Conservation (phyloP, 2,329 filamentous ascomycete species). For the Xylaria sp. region DNA sequence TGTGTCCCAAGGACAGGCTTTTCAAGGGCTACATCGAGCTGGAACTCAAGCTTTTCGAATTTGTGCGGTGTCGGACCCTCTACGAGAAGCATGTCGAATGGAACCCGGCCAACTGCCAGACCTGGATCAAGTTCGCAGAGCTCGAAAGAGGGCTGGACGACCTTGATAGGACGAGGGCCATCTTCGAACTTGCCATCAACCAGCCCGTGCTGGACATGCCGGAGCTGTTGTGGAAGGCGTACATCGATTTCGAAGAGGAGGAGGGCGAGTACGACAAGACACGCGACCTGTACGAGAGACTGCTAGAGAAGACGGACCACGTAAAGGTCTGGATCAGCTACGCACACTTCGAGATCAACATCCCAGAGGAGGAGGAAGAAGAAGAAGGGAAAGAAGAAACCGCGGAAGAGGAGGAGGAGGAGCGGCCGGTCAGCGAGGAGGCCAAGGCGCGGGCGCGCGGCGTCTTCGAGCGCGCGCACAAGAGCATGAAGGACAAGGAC, state of each 20-base stretch:
- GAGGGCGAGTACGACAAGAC: slow-evolving; percentile 88
- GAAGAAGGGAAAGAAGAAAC: slow-evolving; percentile 62
- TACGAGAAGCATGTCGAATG: slow-evolving; percentile 94
- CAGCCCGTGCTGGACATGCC: slow-evolving; percentile 93
- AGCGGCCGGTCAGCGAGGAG: slow-evolving; percentile 74
- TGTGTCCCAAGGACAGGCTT: slow-evolving; percentile 93
- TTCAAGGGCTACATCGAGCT: slow-evolving; percentile 93
- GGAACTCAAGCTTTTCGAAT: slow-evolving; percentile 93
- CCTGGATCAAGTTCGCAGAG: slow-evolving; percentile 96
- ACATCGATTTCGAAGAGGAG: slow-evolving; percentile 98
- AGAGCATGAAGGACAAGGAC: slow-evolving; percentile 84
- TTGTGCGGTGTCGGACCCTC: slow-evolving; percentile 83
- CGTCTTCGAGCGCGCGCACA: slow-evolving; percentile 84
- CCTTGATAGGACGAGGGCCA: slow-evolving; percentile 81
- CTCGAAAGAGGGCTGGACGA: slow-evolving; percentile 91
- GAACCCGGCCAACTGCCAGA: slow-evolving; percentile 86
- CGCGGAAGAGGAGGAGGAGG: slow-evolving; percentile 62
- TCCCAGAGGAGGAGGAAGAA: slow-evolving; percentile 72
- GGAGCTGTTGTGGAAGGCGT: slow-evolving; percentile 95
- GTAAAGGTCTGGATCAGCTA: slow-evolving; percentile 99
- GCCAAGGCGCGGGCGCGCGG: slow-evolving; percentile 81
- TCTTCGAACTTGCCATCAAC: slow-evolving; percentile 86
- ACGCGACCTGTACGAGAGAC: slow-evolving; percentile 81
- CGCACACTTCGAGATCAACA: slow-evolving; percentile 96
- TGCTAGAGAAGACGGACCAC: slow-evolving; percentile 93